Evolutionary conservation across 2,329 filamentous ascomycete genomes (phyloP), one percentile per base, ranked within the genome.

Genomic region (Trichophyton mentagrophytes): DNA sequence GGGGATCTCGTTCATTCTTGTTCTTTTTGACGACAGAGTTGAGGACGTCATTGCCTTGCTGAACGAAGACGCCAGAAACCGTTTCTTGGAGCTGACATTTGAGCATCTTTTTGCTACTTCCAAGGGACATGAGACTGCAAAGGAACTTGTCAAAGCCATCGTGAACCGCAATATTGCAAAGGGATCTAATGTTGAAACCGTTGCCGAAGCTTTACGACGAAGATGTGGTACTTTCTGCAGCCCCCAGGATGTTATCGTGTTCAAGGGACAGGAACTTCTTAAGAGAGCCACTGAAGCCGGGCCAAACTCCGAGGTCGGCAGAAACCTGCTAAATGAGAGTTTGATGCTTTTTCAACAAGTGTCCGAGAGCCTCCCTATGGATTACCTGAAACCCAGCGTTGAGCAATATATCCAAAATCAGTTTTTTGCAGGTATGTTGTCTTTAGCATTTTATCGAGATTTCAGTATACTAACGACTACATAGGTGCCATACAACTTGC

Each of bases 141-240:
- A 96, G 73, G 83, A 96, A 60, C 80, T 99, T 1, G 93, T 99
- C 61, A 99, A 97, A 73, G 90, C 92, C 0, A 97, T 99, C 69
- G 93, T 99, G 60, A 97, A 97, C 72, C 86, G 91, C 68, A 99
- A 96, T 72, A 99, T 99, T 67, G 88, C 92, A 61, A 96, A 90
- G 69, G 93, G 95, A 8, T 92, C 91, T 3, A 99, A 97, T 65
- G 92, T 99, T 20, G 95, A 99, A 75, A 96, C 91, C 0, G 90
- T 99, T 25, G 92, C 93, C 0, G 93, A 99, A 73, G 90, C 91
- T n/a, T 77, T 99, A 57, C 84, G 93, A 55, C 82, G 93, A 67
- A 84, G 91, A 67, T 99, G 93, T 67, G 95, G 93, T 64, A 96
- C 88, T 74, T 99, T 99, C 80, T 99, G 93, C 73, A 96, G 91